phyloP scores from a whole-genome alignment of 2,329 filamentous ascomycete species.

The Mariannaea elegans region DNA sequence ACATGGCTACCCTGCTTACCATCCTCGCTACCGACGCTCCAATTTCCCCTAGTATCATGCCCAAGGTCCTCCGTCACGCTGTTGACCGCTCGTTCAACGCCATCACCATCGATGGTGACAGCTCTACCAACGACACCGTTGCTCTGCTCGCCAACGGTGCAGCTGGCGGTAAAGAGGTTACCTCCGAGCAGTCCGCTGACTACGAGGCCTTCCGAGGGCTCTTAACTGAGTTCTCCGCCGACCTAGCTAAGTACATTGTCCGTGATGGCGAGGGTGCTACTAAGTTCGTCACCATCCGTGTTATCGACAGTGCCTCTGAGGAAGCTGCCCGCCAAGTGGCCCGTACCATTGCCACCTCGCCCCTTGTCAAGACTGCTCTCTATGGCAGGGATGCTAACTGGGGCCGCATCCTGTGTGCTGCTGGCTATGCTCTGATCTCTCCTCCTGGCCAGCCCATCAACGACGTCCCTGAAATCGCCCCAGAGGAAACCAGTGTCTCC shows the following conservation, averaged over 20 bases:
- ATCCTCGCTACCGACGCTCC: slow-evolving; percentile 93
- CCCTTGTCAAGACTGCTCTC: slow-evolving; percentile 95
- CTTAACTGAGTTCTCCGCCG: slow-evolving; percentile 80
- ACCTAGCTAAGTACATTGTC: slow-evolving; percentile 91
- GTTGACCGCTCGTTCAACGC: slow-evolving; percentile 92
- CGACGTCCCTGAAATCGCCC: slow-evolving; percentile 71
- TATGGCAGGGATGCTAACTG: slow-evolving; percentile 99
- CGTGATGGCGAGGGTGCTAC: slow-evolving; percentile 97
- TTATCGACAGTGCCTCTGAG: slow-evolving; percentile 76
- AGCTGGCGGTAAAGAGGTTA: slow-evolving; percentile 75
- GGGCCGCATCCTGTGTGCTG: slow-evolving; percentile 95
- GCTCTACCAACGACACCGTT: slow-evolving; percentile 96
- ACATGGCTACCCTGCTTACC: slow-evolving; percentile 95
- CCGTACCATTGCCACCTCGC: slow-evolving; percentile 87
- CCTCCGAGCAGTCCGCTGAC: slow-evolving; percentile 63
- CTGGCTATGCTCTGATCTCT: slow-evolving; percentile 78
- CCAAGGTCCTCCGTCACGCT: slow-evolving; percentile 75
- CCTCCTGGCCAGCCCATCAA: slow-evolving; percentile 65
- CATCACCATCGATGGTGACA: slow-evolving; percentile 97
- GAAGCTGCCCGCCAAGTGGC: slow-evolving; percentile 81
- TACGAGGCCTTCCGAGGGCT: slow-evolving; percentile 76
- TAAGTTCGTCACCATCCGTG: slow-evolving; percentile 94
- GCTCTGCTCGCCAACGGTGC: slow-evolving; percentile 95
- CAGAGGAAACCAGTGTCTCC: slow-evolving; percentile 78
- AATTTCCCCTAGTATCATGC: slow-evolving; percentile 73